Percentiles rank a stretch among this genome's conserved stretches.
phyloP scores from a whole-genome alignment of 2,329 filamentous ascomycete genomes.

The Sarocladium kiliense region DNA sequence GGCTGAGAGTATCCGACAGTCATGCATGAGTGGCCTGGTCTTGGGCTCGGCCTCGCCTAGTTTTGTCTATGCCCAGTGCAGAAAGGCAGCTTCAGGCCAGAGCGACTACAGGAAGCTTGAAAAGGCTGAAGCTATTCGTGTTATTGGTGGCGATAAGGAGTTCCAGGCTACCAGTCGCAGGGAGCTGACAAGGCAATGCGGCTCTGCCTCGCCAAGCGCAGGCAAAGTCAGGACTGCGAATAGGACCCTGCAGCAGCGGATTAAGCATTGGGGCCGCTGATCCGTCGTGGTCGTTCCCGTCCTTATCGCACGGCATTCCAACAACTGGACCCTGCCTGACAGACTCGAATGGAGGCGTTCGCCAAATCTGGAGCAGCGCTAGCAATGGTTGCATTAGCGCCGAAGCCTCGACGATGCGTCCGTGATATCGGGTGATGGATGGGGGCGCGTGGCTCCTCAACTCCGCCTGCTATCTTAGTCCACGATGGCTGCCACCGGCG shows the following conservation, averaged over 20 bases:
- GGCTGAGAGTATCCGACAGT: not conserved
- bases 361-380: slow-evolving; percentile 9
- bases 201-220: not conserved
- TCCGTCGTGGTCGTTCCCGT: not conserved
- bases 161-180: too few relatives aligned
- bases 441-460: not conserved
- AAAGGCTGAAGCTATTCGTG: too few relatives aligned
- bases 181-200: too few relatives aligned
- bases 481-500: not conserved
- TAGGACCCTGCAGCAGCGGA: not conserved
- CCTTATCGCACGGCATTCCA: slow-evolving; percentile 1
- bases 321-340: not conserved
- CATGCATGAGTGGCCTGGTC: too few relatives aligned
- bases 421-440: not conserved
- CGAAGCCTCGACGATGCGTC: not conserved
- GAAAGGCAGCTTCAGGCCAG: too few relatives aligned
- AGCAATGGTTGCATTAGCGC: slow-evolving; percentile 8
- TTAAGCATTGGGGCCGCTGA: slow-evolving; percentile 3
- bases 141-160: too few relatives aligned
- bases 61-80: too few relatives aligned
- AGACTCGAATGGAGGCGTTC: not conserved
- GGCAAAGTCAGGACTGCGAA: not conserved
- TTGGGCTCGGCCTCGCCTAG: too few relatives aligned
- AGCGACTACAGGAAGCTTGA: too few relatives aligned
- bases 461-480: not conserved